Conservation (phyloP, 208 protist species). For the Novymonas esmeraldas region DNA sequence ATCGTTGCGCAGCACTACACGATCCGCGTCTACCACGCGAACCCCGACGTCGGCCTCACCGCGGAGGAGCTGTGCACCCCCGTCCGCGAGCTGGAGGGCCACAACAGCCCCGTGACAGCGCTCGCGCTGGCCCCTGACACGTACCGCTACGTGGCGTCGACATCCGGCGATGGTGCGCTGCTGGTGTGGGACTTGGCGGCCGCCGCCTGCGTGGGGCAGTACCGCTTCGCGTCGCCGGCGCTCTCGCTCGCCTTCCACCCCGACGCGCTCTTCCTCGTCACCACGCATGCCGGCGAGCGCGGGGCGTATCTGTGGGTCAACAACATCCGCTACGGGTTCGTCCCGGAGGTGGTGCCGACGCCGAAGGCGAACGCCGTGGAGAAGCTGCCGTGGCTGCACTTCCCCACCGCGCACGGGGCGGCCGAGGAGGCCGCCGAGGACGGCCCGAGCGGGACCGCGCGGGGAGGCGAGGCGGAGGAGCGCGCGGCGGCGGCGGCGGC, state of each 20-base stretch:
- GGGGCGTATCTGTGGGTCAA: constrained; percentile 89
- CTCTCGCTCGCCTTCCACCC: constrained; percentile 86
- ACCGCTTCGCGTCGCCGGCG: constrained; percentile 71
- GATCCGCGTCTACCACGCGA: constrained; percentile 79
- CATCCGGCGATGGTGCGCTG: constrained; percentile 73
- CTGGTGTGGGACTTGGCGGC: constrained; percentile 87
- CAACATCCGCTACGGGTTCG: constrained; percentile 89
- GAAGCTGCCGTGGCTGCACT: constrained; percentile 70
- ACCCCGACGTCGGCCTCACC: constrained; percentile 59
- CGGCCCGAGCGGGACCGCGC: constrained; percentile 6
- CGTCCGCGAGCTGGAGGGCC: constrained; percentile 79
- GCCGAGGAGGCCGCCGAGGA: constrained; percentile 43
- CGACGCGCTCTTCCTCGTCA: constrained; percentile 84
- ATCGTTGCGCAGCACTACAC: constrained; percentile 77
- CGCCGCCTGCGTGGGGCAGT: constrained; percentile 85
- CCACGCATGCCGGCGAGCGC: constrained; percentile 82
- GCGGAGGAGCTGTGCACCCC: constrained; percentile 44
- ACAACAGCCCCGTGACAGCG: constrained; percentile 82
- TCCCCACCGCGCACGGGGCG: constrained; percentile 72
- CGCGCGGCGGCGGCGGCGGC: constrained; percentile 27
- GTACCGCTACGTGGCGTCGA: constrained; percentile 70
- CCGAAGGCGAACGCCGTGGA: constrained; percentile 48
- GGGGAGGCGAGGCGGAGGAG: constrained; percentile 29
- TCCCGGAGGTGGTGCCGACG: constrained; percentile 71
- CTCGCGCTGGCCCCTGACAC: constrained; percentile 79